Evolutionary conservation across 495 filamentous ascomycete species (phyloP), one percentile per base, ranked within the genome.

Genomic region (Glonium stellatum): DNA sequence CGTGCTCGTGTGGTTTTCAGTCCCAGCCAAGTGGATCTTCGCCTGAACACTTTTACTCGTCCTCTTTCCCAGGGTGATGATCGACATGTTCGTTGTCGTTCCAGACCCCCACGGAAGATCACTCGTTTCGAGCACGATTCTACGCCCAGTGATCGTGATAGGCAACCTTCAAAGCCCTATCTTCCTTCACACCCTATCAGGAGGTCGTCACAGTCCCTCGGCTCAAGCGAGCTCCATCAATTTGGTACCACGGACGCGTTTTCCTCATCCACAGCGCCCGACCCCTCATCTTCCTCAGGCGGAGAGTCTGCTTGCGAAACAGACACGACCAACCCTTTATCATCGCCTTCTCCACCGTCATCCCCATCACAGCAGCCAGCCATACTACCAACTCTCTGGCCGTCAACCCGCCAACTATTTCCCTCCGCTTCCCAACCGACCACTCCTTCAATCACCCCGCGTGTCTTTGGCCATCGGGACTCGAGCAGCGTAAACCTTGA

Each of bases 1-100:
- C 78, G 90, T 27, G 82, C 87, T 12, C 76, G 84, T 35, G 87
- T 95, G 6, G 87, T 88, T 0, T 95, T 96, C 66, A 87, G 85
- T 60, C 86, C 86, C 18, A 86, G 80, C 51, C 85, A 88, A 67
- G 78, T 84, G 9, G 80, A 89, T 63, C 72, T 87, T 6, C 66
- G 74, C 22, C 57, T 70, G 35, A 68, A 61, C 25, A 62, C 54
- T 18, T 62, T 73, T 46, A 50, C 10, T n/a, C 49, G 61, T 13
- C 58, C 62, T 3, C 21, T 58, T 9, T 61, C 59, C 11, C 59
- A 61, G 49, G 61, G 61, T n/a, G 41, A 63, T 23, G 44, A 59
- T 13, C 42, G 37, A n/a, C 2, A 11, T 6, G 18, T 36, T 12
- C 42, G 39, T 1, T 18, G 21, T 10, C 55, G 55, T 18, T 1